Evolutionary conservation across 805 yeast species (phyloP).

Genomic region (Barnettozyma vustinii): DNA sequence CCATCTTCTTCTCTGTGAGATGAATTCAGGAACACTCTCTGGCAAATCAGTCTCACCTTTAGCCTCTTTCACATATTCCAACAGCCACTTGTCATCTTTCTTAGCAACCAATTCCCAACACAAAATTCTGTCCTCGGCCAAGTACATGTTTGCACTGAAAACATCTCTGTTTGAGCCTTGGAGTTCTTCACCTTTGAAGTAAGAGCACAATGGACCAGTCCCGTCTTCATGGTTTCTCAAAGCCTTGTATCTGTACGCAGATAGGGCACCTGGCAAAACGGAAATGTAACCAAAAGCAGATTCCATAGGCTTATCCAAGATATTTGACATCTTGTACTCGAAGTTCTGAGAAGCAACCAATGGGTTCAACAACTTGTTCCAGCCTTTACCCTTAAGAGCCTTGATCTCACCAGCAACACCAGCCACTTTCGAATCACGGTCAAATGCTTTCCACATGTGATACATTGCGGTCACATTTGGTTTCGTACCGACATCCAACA

Average conservation of each 20-base stretch:
- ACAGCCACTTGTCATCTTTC: constrained; percentile 74
- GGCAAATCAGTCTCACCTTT: constrained; percentile 98
- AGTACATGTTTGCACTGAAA: constrained; percentile 93
- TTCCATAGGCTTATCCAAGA: constrained; percentile 90
- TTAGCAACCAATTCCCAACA: constrained; percentile 97
- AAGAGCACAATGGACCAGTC: constrained; percentile 83
- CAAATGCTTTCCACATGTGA: constrained; percentile 96
- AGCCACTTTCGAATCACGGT: constrained; percentile 91
- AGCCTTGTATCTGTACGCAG: constrained; percentile 90
- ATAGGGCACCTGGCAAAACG: constrained; percentile 92
- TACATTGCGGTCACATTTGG: constrained; percentile 87
- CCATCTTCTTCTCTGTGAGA: constrained; percentile 97
- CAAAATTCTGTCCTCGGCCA: constrained; percentile 93
- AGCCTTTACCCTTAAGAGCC: constrained; percentile 88
- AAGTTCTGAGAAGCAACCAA: constrained; percentile 94
- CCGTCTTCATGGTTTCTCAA: constrained; percentile 82
- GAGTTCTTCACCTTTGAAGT: constrained; percentile 82
- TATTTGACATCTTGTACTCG: constrained; percentile 96
- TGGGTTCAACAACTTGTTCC: constrained; percentile 79
- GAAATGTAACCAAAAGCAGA: constrained; percentile 89
- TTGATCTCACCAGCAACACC: constrained; percentile 99
- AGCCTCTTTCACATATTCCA: constrained; percentile 88
- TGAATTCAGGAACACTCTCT: constrained; percentile 88
- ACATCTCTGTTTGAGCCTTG: constrained; percentile 60
- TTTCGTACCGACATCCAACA: constrained; percentile 95